These are phyloP conservation scores for Suillus bovinus DNA, from an alignment of 768 basidiomycete species.

Conservation along the genomic window DNA sequence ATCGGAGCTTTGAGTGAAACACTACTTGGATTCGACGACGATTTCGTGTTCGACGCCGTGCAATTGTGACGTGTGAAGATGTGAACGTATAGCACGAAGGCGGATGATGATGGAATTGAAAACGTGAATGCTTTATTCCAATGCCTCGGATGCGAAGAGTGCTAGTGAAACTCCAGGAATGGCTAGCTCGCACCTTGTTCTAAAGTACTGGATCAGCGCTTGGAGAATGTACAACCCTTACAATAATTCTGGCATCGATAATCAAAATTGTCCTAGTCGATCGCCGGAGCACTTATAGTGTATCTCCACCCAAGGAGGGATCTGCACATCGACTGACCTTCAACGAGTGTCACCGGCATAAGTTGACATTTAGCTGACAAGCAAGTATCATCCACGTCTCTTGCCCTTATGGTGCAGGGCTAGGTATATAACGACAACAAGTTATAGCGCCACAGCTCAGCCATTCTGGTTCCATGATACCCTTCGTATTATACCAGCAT, in stretches of 20 bases:
- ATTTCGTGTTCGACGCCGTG: no score
- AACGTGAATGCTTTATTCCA: no score
- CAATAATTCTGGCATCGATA: not conserved
- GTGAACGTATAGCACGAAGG: no score
- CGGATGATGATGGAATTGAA: no score
- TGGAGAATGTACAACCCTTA: not conserved
- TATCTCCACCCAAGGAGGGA: not conserved
- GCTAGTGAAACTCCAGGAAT: no score
- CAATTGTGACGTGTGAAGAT: no score
- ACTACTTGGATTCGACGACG: no score
- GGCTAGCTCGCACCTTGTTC: no score
- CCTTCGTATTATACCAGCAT: constrained; percentile 44
- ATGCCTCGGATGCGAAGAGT: no score
- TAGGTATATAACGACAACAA: not conserved
- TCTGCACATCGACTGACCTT: not conserved
- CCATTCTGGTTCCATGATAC: not conserved
- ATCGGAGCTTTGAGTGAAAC: no score
- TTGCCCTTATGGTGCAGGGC: not conserved
- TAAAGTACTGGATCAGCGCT: no score
- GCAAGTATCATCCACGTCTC: not conserved
- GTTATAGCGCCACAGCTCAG: not conserved
- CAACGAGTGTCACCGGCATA: not conserved
- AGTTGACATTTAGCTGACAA: not conserved
- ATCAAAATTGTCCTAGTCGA: not conserved
- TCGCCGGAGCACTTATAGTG: not conserved